These are phyloP conservation scores for Claviceps sp. DNA, from an alignment of 2,329 filamentous ascomycete genomes.

Conservation along the genomic window DNA sequence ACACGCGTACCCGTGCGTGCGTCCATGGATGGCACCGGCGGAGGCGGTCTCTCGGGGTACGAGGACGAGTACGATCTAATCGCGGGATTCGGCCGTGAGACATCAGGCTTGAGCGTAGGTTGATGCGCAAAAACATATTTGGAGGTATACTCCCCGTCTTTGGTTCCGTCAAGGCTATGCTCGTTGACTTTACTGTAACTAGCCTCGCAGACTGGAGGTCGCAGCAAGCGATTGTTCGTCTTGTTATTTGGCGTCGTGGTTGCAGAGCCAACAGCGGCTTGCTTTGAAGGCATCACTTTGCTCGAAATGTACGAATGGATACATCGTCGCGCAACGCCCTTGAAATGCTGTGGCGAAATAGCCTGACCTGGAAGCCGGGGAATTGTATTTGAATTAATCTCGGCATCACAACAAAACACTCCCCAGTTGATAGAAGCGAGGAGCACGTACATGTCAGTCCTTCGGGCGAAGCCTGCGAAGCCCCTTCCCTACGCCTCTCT, in stretches of 20 bases:
- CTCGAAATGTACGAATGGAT: constrained; percentile 18
- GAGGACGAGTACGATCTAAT: constrained; percentile 32
- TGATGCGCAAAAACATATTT: constrained; percentile 25
- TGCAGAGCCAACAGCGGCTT: not conserved
- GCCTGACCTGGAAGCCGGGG: constrained; percentile 12
- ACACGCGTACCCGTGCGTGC: constrained; percentile 8
- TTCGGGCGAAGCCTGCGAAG: not conserved
- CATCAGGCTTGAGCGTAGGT: constrained; percentile 22
- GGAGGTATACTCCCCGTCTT: constrained; percentile 1
- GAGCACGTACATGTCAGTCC: constrained; percentile 1
- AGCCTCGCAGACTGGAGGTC: not conserved
- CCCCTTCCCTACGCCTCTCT: constrained; percentile 3
- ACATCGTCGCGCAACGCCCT: constrained; percentile 19
- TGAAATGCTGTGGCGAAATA: constrained; percentile 22
- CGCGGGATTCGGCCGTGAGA: constrained; percentile 12
- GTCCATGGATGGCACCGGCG: constrained; percentile 9
- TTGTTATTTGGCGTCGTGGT: not conserved
- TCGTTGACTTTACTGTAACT: not conserved
- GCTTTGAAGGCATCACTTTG: constrained; percentile 10
- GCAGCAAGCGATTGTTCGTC: not conserved
- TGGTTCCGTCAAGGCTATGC: not conserved
- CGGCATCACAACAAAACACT: not conserved
- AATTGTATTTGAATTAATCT: no score
- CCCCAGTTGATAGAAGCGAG: not conserved
- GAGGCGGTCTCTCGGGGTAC: constrained; percentile 24